Evolutionary conservation across 2,329 filamentous ascomycete species (phyloP).

Genomic region (Diaporthe citri): DNA sequence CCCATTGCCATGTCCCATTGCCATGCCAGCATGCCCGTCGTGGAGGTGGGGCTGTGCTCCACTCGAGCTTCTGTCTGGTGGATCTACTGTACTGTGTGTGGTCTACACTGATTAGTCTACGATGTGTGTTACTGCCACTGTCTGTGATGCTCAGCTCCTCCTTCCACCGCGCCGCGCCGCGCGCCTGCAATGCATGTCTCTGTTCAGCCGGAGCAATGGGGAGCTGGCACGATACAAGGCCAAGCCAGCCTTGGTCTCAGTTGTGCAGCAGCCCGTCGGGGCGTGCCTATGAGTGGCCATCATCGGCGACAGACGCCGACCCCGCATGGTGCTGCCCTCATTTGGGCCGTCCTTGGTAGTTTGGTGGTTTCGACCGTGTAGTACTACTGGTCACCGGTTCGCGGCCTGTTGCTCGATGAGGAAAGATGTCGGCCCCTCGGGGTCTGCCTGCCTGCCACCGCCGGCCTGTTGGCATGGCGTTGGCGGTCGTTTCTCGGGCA

Average conservation of each 20-base stretch:
- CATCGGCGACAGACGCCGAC: conserved; percentile 5
- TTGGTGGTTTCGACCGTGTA: conserved; percentile 23
- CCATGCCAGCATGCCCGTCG: not conserved
- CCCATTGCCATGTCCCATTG: conserved; percentile 7
- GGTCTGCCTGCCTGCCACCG: conserved; percentile 24
- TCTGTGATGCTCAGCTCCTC: not conserved
- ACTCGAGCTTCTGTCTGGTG: conserved; percentile 21
- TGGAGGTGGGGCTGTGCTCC: not conserved
- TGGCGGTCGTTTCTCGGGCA: conserved; percentile 44
- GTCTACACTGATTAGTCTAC: not conserved
- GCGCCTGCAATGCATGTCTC: conserved; percentile 27
- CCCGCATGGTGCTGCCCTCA: conserved; percentile 22
- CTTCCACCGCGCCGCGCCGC: not conserved
- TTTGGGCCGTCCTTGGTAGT: not conserved
- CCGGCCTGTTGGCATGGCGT: not conserved
- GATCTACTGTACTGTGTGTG: not conserved
- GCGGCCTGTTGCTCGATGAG: conserved; percentile 17
- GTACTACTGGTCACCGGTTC: conserved; percentile 21
- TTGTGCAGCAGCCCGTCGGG: conserved; percentile 16
- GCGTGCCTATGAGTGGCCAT: conserved; percentile 21
- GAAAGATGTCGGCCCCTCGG: conserved; percentile 35
- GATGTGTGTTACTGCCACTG: not conserved
- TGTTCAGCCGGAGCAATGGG: conserved; percentile 24
- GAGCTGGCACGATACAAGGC: conserved; percentile 6
- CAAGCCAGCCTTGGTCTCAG: conserved; percentile 27